Evolutionary conservation across 2,329 filamentous ascomycete species (phyloP), one percentile per base, ranked within the genome.

Genomic region (Cladobotryum protrusum): DNA sequence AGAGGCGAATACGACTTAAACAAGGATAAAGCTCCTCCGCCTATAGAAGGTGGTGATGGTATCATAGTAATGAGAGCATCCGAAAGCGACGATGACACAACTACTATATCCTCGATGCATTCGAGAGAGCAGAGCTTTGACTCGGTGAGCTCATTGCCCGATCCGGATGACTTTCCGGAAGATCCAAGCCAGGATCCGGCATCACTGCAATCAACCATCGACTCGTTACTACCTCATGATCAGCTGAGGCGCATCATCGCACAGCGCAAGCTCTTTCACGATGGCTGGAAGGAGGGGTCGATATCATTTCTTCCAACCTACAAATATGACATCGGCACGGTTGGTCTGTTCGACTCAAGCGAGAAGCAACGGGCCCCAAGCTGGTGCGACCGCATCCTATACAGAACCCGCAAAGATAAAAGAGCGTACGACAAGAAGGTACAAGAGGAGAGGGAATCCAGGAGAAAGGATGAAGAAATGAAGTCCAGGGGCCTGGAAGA

Each of bases 341-440:
- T 96, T 32, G 88, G 88, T 2, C 79, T 90, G 29, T 99, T 96
- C 64, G 95, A 99, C 69, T 89, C 91, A 0, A 96, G 91, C 57
- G 93, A 97, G 64, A 99, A 99, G 72, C 85, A 85, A 56, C 81
- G 95, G 47, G 86, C 88, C 2, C 93, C 93, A 3, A 96, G 90
- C 63, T 99, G 93, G 92, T 99, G 93, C 65, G 93, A 99, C 69
- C 86, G 93, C 14, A 91, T 99, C 42, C 69, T 99, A 1, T 99
- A 84, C 65, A 79, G 92, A 7, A 93, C 89, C 2, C 81, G 85
- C 37, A 79, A 75, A 43, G 84, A 93, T 60, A 84, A 79, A 55
- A 69, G 84, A 20, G 75, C 75, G 3, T 85, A 89, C 57, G 82
- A 90, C 45, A 72, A 72, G 34, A 83, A 78, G 49, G 63, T 78